Evolutionary conservation across 257 asterid genomes (phyloP).

Genomic region (Solanum neorickii): DNA sequence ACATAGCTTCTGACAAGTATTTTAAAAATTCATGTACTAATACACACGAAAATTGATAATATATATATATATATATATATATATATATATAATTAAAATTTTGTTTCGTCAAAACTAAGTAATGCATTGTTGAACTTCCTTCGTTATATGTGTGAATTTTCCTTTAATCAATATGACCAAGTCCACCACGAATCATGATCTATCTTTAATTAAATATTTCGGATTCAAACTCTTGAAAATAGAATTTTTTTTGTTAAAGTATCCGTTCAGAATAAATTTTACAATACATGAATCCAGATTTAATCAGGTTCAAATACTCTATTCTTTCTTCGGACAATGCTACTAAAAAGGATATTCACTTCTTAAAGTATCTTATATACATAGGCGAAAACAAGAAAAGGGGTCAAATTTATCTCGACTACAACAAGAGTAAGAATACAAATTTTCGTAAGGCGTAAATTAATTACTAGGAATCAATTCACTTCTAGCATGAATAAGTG

Average conservation of each 20-base stretch:
- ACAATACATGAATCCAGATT: background rate
- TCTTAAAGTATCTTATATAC: too few species aligned
- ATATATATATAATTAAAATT: too few species aligned
- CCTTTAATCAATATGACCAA: background rate
- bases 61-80: too few species aligned
- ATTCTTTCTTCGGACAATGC: too few species aligned
- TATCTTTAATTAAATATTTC: background rate
- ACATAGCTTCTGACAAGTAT: background rate
- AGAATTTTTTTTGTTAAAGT: fast-evolving
- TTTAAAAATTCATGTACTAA: too few species aligned
- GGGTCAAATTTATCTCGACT: too few species aligned
- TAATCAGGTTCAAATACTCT: fast-evolving
- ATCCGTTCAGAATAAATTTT: background rate
- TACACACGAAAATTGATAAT: too few species aligned
- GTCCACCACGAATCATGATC: background rate
- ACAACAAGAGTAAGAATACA: background rate
- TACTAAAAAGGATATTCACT: too few species aligned
- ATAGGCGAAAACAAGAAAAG: background rate
- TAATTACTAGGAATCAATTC: background rate
- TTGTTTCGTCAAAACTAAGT: background rate
- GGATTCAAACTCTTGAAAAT: fast-evolving
- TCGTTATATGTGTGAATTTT: background rate
- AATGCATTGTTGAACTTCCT: background rate
- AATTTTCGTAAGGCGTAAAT: background rate
- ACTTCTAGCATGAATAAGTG: background rate